Percentiles rank a stretch among this genome's conserved stretches.
Evolutionary conservation across 768 basidiomycete species (phyloP).

Genomic region (Hypholoma sublateritium): DNA sequence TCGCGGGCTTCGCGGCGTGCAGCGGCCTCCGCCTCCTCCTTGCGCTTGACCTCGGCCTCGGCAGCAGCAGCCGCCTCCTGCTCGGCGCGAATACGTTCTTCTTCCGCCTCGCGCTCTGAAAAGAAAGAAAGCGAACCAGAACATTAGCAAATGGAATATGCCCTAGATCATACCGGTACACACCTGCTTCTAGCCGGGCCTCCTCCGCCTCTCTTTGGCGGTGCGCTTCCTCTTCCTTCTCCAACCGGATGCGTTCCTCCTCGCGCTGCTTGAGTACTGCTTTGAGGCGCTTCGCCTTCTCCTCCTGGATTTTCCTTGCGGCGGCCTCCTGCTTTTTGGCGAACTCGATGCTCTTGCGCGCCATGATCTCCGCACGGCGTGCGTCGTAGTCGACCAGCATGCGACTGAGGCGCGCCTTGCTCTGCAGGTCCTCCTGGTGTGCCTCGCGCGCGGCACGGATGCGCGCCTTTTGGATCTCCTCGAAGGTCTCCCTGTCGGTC

Average conservation of each 20-base stretch:
- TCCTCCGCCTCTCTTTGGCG: conserved; percentile 56
- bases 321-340: conserved; percentile 57
- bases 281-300: conserved; percentile 73
- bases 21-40: conserved; percentile 57
- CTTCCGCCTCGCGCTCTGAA: conserved; percentile 55
- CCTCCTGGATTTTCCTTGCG: conserved; percentile 71
- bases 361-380: conserved; percentile 52
- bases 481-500: conserved; percentile 70
- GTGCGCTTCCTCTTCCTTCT: conserved; percentile 56
- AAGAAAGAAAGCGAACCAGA: neutral
- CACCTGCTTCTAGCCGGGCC: conserved; percentile 51
- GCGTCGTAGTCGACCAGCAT: conserved; percentile 70
- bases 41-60: conserved; percentile 55
- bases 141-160: neutral
- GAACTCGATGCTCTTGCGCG: conserved; percentile 66
- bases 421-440: conserved; percentile 66
- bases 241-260: conserved; percentile 45
- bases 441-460: conserved; percentile 52
- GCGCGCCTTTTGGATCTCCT: conserved; percentile 55
- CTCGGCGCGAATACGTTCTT: conserved; percentile 46
- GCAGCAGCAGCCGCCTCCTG: conserved; percentile 48
- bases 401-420: conserved; percentile 72
- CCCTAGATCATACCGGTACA: conserved; percentile 7
- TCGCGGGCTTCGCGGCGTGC: conserved; percentile 54
- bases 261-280: conserved; percentile 57